Percentiles rank a stretch among this genome's conserved stretches.
Conservation (phyloP, 306 rosid species). For the Abrus precatorius region DNA sequence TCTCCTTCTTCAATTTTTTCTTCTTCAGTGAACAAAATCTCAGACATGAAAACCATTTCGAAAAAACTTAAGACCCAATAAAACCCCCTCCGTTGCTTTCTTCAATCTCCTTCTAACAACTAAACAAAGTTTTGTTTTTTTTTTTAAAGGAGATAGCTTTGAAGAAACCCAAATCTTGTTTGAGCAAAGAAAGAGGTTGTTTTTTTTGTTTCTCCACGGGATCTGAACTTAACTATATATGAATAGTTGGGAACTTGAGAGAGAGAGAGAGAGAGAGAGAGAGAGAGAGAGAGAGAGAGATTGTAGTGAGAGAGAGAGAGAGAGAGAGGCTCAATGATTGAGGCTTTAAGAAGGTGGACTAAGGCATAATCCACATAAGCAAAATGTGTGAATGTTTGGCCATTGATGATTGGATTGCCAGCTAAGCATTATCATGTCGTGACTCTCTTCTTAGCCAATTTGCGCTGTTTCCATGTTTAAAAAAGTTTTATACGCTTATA, state of each 20-base stretch:
- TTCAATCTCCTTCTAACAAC: constrained; percentile 33
- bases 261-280: constrained; percentile 36
- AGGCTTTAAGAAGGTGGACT: constrained; percentile 60
- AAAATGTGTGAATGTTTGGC: constrained; percentile 53
- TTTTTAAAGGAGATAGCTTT: constrained; percentile 41
- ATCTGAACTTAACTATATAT: constrained; percentile 46
- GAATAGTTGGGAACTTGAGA: constrained; percentile 40
- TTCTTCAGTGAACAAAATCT: constrained; percentile 59
- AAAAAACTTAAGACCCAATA: constrained; percentile 45
- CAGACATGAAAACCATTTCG: constrained; percentile 85
- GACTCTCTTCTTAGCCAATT: constrained; percentile 52
- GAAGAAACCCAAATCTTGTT: constrained; percentile 56
- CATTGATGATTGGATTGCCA: constrained; percentile 76
- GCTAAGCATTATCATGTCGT: constrained; percentile 63
- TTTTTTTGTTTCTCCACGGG: constrained; percentile 46
- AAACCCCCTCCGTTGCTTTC: constrained; percentile 38
- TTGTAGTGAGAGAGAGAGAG: constrained; percentile 45
- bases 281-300: constrained; percentile 42
- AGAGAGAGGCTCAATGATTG: constrained; percentile 74
- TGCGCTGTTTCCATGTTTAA: constrained; percentile 54
- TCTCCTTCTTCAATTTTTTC: constrained; percentile 83
- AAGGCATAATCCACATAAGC: constrained; percentile 67
- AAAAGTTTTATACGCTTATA: too few relatives aligned
- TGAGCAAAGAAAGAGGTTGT: constrained; percentile 52
- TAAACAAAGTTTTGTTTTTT: neutral